These are phyloP conservation scores for Leishmania amazonensis DNA, from an alignment of 208 protist genomes.

Conservation along the genomic window DNA sequence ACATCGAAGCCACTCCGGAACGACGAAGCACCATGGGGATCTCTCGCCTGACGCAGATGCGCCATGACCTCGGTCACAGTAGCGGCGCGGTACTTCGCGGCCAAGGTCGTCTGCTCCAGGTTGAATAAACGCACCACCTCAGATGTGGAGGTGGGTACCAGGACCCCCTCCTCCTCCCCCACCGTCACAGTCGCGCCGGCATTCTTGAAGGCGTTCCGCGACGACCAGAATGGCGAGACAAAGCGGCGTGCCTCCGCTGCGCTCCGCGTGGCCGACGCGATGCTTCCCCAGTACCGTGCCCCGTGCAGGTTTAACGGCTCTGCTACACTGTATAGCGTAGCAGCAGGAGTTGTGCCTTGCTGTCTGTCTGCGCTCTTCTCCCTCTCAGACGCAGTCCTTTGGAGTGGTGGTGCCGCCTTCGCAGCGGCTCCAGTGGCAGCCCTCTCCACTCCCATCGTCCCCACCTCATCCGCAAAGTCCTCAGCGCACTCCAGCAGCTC, in stretches of 20 bases:
- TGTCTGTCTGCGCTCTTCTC: not conserved
- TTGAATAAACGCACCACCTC: slow-evolving; percentile 47
- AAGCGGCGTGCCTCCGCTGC: slow-evolving; percentile 31
- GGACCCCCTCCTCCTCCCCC: slow-evolving; percentile 23
- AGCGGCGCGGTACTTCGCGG: not conserved
- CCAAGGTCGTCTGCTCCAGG: slow-evolving; percentile 55
- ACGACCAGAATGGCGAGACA: slow-evolving; percentile 53
- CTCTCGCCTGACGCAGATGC: not conserved
- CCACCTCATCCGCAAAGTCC: slow-evolving; percentile 5
- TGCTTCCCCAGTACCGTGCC: slow-evolving; percentile 26
- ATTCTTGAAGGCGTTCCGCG: slow-evolving; percentile 20
- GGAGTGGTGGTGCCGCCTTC: not conserved
- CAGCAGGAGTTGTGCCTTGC: not conserved
- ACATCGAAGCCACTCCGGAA: not conserved
- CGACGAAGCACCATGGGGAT: not conserved
- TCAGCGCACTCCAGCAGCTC: slow-evolving; percentile 25
- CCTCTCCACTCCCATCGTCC: not conserved
- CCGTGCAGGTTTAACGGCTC: slow-evolving; percentile 23
- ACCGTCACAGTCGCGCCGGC: slow-evolving; percentile 23
- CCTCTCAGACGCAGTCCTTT: not conserved
- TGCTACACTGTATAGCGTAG: not conserved
- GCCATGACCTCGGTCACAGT: not conserved
- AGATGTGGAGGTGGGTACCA: slow-evolving; percentile 13
- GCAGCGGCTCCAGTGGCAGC: not conserved
- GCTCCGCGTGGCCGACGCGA: slow-evolving; percentile 25